A percentile compares a stretch with the other conserved stretches of the same genome.
Conservation (phyloP, 257 asterid species). For the Solanum clarkiae region DNA sequence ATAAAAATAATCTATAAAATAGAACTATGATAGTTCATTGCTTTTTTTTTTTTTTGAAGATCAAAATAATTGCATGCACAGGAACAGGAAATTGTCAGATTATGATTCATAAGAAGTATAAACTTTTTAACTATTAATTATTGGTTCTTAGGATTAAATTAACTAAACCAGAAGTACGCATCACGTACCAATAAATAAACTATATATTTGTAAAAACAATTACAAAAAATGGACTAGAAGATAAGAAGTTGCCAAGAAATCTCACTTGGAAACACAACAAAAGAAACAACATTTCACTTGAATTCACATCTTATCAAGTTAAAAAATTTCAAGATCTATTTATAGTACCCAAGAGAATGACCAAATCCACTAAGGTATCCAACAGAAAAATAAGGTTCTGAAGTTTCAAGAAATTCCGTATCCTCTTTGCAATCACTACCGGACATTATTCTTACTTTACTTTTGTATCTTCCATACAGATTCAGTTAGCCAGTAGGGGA, state of each 20-base stretch:
- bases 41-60: not conserved
- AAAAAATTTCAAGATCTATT: not conserved
- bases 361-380: not conserved
- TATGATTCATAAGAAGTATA: not conserved
- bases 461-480: not conserved
- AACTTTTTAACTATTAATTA: not conserved
- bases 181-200: not conserved
- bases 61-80: not conserved
- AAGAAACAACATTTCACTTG: not conserved
- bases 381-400: not conserved
- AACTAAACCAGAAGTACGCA: not conserved
- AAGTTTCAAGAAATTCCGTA: not conserved
- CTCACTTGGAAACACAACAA: not conserved
- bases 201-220: not conserved
- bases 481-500: not conserved
- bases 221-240: not conserved
- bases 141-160: not conserved
- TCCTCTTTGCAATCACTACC: not conserved
- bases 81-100: not conserved
- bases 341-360: not conserved
- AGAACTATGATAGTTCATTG: not conserved
- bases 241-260: not conserved
- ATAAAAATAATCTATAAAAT: not conserved
- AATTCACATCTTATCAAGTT: not conserved
- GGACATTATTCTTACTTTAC: not conserved